Evolutionary conservation across 805 yeast genomes (phyloP), one percentile per base, ranked within the genome.

Genomic region (Saturnispora mendoncae): DNA sequence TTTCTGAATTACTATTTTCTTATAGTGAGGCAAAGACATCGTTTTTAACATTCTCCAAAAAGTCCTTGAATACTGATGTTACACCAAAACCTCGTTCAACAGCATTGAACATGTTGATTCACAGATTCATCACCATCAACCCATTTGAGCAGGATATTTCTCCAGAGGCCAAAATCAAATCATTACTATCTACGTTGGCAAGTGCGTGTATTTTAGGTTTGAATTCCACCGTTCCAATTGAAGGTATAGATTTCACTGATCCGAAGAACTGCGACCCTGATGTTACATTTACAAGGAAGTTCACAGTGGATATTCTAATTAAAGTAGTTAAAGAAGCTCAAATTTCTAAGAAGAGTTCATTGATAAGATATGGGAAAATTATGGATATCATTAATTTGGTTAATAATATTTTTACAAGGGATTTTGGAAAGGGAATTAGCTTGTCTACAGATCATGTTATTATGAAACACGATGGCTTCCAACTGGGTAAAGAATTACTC

Each of bases 11-110:
- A 6, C 58, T 88, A 6, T 74, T 79, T 2, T 83, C 95, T 2
- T 88, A 87, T 56, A 81, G 79, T 46, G 80, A 78, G 46, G 75
- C 87, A 38, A 88, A 88, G 56, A 69, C 83, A 38, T 95, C 87
- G 51, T 82, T 88, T 52, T 62, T 87, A 43, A 78, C 90, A 0
- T 88, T 75, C 50, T 77, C 90, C 2, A 80, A 78, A 65, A 77
- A 78, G 55, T 39, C 56, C 45, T 45, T 41, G 52, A 39, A 53
- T 13, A 38, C 43, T 3, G 36, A 45, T 2, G 73, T 64, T 12
- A 53, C 62, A 2, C 62, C 69, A 13, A 84, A 79, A 52, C 94
- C 94, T 2, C 69, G 90, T 23, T 68, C 85, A 0, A 81, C 94
- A 0, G 79, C 90, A 1, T 59, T 88, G 46, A 84, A 86, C 55